Base-by-base conservation (phyloP, 805 yeast genomes). In the Monosporozyma yasuniensis region DNA sequence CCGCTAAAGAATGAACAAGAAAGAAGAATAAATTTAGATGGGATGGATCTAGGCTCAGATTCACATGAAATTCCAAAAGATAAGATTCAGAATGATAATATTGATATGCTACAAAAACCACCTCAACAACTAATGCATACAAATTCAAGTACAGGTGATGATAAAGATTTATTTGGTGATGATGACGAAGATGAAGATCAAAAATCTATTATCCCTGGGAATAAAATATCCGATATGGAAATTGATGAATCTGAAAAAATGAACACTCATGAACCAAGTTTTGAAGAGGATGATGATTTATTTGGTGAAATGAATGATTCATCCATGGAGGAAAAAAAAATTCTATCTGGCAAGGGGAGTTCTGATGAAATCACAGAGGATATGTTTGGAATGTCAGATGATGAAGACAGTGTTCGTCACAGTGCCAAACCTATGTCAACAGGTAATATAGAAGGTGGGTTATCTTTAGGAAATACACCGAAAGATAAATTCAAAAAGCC, bases 301-400 rank as follows among this genome's bases (percentile, higher is more conserved):
- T 72, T 72, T 32, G 72, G 70, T 23, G 69, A 66, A 10, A 63
- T 64, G 30, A 63, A 65, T 18, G 68, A 64, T 23, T 47, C 63
- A 7, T 63, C 59, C 3, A 47, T 46, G 11, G 55, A 54, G 12
- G 55, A 44, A 53, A 54, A 37, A 28, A 53, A 52, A 44, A 44
- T 44, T 7, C 43, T 49, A 7, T 50, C 44, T 2, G 47, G 42
- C 2, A 54, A 46, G 19, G 30, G 47, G 1, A 47, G 47, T 11
- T 57, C 62, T 2, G 65, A 64, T 51, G 65, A 61, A 51, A 63
- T 61, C 12, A 57, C 63, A 3, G 64, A 60, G 47, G 66, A 57
- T 45, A 59, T 61, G 63, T 60, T 61, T 52, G 67, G 56, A 11
- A 56, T 61, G 64, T 61, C 65, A 6, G 64, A 64, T 46, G 64